Base-by-base conservation (phyloP, 2,329 filamentous ascomycete genomes). In the Penicillium griseofulvum region DNA sequence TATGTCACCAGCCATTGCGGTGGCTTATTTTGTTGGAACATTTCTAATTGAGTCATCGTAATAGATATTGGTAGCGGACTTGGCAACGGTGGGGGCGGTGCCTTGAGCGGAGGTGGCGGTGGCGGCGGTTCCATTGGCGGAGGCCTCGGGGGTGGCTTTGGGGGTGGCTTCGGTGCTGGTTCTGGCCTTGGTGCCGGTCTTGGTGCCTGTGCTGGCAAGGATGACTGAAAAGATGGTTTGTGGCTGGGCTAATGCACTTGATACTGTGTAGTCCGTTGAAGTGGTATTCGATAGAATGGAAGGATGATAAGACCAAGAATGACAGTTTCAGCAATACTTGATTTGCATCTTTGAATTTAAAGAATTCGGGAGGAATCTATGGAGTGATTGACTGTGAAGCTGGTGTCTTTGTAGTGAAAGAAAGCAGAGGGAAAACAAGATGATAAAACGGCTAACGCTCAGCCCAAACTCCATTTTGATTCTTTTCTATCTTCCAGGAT, bases 401-500 rank as follows among this genome's bases (percentile, higher is more conserved):
- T n/a, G 17, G 11, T 4, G 8, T 49, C 7, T 12, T 11, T 24
- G 17, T 31, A 12, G 5, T 10, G 17, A 12, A 26, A 14, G 37
- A 34, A 26, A 43, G 24, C 1, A 48, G 17, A 8, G 36, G 12
- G 31, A 37, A 2, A 2, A 44, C n/a, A 34, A 33, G 14, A 43
- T 14, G n/a, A 29, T 22, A 17, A 34, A 45, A 54, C 16, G 31
- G 39, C 29, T 43, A 54, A 39, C 52, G 41, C 46, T 55, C 34
- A 51, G 52, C 37, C 55, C 51, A 43, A 61, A 61, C 57, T 57
- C 61, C 61, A 56, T 58, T 53, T 47, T 33, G 37, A 54, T 54
- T 57, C 56, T 59, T 61, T 56, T 64, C 52, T 65, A 61, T 58
- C 49, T 42, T 58, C 56, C 36, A 36, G 41, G 36, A 56, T 37